Evolutionary conservation across 192 early-diverging fungal genomes (phyloP), one percentile per base, ranked within the genome.

Genomic region (Rhizophagus clarus): DNA sequence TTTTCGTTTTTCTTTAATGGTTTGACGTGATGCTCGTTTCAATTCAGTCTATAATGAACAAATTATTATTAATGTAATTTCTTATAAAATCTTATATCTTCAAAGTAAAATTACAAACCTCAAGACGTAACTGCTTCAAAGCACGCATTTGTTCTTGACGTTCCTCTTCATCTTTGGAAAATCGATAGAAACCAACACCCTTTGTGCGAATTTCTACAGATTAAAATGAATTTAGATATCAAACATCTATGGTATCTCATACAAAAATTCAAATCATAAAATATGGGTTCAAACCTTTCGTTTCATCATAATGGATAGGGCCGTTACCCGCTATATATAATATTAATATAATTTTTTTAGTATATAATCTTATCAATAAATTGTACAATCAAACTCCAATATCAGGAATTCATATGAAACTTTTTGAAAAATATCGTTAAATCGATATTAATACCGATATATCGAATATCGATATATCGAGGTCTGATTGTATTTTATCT

Each of bases 101-200:
- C n/a, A n/a, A n/a, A n/a, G n/a, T n/a, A n/a, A n/a, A n/a, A n/a
- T n/a, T 42, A 42, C 24, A 31, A 76, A 86, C 85, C 75, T 90
- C 87, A 34, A 83, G 70, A 20, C 92, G 83, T 42, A 94, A 70
- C 40, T 84, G 66, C 20, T 91, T 85, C 63, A 94, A 73, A 34
- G 88, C 91, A 3, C 77, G 83, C 86, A 93, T 88, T 75, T 94
- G 93, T 26, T 78, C 79, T 62, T 83, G 69, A 61, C 93, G 87
- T 32, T 88, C 88, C 7, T 87, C 83, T 64, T 92, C 92, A 34
- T 92, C 85, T 79, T 90, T 85, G 5, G 92, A 90, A 51, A 94
- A 93, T 0, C 84, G 84, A 80, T 94, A 94, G 78, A 90, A 93
- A 1, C 90, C 92, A 3, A 89, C 90, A 71, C 92, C 93, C 47